Evolutionary conservation across 2,329 filamentous ascomycete genomes (phyloP), one percentile per base, ranked within the genome.

Genomic region (Neofusicoccum cordaticola): DNA sequence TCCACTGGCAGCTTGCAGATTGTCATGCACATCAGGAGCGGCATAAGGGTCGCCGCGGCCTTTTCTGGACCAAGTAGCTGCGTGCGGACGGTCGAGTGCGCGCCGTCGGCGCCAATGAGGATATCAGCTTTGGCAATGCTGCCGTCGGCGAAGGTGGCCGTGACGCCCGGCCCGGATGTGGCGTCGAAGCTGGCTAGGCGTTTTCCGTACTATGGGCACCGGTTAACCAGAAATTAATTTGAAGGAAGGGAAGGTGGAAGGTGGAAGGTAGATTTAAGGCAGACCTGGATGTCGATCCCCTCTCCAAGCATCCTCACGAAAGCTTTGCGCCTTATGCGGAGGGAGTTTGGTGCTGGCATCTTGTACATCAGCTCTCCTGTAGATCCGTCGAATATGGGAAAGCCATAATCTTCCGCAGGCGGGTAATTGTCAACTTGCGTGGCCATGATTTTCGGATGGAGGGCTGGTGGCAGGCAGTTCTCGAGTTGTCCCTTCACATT

Each of bases 381-480:
- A 45, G 71, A 69, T 13, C 73, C 74, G 53, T 74, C 71, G 35
- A 77, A 58, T 15, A 61, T 27, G 19, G 39, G 39, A 17, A 61
- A 15, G 8, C 13, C 13, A 9, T 31, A 22, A 27, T 72, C 72
- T 50, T 74, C 73, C 7, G 75, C 76, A 6, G 73, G 74, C 39
- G 71, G 68, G 75, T 81, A 69, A 13, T 88, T 77, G 70, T 90
- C 81, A 47, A 85, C 85, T 80, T 53, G 78, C 72, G 63, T 75
- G 73, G 9, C 83, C 81, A 69, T 85, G 80, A 64, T 77, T 72
- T 17, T 81, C 76, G 71, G 85, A 83, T 47, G 88, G 83, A 68
- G 72, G 11, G 81, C 73, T 0, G 78, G 71, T 0, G 85, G 83
- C 31, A 89, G 52, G 19, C 37, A 57, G 15, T 19, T n/a, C 12